A percentile compares a stretch with the other conserved stretches of the same genome.
Evolutionary conservation across 2,329 filamentous ascomycete genomes (phyloP).

Genomic region (Verticillium longisporum): DNA sequence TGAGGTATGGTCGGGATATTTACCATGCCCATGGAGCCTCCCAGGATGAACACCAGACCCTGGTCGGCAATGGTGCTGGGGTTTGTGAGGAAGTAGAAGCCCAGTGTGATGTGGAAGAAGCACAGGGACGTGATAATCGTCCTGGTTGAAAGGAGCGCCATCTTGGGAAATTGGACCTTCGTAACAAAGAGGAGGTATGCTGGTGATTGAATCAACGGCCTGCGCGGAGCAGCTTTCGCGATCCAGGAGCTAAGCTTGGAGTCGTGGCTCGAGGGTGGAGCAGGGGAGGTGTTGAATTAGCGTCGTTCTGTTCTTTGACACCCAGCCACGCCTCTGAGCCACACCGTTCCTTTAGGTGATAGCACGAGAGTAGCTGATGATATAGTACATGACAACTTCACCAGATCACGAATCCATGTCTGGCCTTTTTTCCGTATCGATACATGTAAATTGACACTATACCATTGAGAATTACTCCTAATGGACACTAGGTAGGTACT

Average conservation of each 20-base stretch:
- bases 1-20: constrained; percentile 13
- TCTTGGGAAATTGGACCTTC: constrained; percentile 29
- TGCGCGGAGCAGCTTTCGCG: background rate
- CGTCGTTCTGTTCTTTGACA: no score
- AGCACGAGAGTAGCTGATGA: no score
- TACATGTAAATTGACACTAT: no score
- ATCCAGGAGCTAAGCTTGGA: background rate
- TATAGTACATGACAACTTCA: no score
- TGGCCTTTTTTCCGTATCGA: no score
- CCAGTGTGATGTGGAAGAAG: constrained; percentile 78
- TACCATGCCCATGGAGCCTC: constrained; percentile 79
- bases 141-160: constrained; percentile 75
- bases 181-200: background rate
- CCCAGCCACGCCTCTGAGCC: no score
- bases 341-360: no score
- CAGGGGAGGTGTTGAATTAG: background rate
- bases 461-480: no score
- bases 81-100: constrained; percentile 73
- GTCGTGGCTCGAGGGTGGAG: background rate
- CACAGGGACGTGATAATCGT: constrained; percentile 76
- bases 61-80: constrained; percentile 71
- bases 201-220: background rate
- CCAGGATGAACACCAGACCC: constrained; percentile 71
- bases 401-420: no score
- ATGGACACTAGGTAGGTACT: no score